These are phyloP conservation scores for Ehretia macrophylla DNA, from an alignment of 257 asterid species.

Conservation along the genomic window DNA sequence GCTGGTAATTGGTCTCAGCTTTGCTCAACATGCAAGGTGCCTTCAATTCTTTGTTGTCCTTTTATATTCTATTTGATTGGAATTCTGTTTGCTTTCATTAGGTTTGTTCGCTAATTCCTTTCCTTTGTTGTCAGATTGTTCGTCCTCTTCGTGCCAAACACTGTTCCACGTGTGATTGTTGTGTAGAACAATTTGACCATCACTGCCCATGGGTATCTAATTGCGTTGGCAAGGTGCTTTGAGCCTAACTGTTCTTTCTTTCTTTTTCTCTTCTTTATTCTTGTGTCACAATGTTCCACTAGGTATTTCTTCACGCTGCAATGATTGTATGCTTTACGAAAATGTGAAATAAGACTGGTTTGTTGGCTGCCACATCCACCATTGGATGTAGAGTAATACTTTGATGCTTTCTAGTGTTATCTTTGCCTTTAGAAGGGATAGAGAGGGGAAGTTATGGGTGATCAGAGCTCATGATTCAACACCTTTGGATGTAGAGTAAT, in stretches of 20 bases:
- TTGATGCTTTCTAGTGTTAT: too few species aligned
- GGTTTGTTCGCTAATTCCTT: slow-evolving; percentile 3
- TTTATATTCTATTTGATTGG: slow-evolving; percentile 4
- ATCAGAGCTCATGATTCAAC: too few species aligned
- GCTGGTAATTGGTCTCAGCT: slow-evolving; percentile 99
- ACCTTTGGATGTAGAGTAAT: neutral
- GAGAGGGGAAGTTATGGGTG: too few species aligned
- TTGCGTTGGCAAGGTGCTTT: slow-evolving; percentile 95
- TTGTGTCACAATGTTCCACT: neutral
- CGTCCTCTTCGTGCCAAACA: slow-evolving; percentile 99
- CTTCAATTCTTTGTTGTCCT: slow-evolving; percentile 1
- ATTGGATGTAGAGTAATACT: neutral
- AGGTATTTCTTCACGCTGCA: too few species aligned
- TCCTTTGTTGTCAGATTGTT: slow-evolving; percentile 64
- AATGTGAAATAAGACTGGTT: too few species aligned
- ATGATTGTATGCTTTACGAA: too few species aligned
- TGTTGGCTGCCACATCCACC: too few species aligned
- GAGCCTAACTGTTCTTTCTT: neutral
- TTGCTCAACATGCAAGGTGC: slow-evolving; percentile 98
- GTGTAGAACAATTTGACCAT: slow-evolving; percentile 99
- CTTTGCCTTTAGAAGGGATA: too few species aligned
- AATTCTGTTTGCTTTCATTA: slow-evolving; percentile 8
- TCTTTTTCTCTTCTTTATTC: slow-evolving; percentile 1
- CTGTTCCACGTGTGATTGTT: slow-evolving; percentile 97
- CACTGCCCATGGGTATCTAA: slow-evolving; percentile 99